Evolutionary conservation across 2,329 filamentous ascomycete genomes (phyloP), one percentile per base, ranked within the genome.

Genomic region (Penicillium sp.): DNA sequence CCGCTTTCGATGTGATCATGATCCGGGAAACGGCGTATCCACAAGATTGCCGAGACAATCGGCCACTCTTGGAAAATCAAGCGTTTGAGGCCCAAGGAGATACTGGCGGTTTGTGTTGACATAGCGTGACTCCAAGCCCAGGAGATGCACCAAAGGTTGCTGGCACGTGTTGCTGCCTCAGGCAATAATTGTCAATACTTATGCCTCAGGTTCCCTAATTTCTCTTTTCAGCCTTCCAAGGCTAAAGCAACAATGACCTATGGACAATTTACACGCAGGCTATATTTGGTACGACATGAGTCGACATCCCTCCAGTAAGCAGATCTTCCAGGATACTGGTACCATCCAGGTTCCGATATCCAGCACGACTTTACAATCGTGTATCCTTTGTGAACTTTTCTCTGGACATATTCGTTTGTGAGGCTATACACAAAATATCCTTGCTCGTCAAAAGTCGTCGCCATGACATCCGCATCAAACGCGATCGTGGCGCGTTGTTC

Each of bases 131-230:
- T 29, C 8, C 7, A 18, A 32, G 18, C 18, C 18, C 18, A 2
- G 18, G 18, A 21, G 16, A 31, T 15, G 16, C 23, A 7, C 46
- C 23, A 0, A 21, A 48, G 34, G 46, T 50, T 32, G n/a, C 31
- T 21, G 23, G 15, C 57, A 59, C 57, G 55, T 58, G 57, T 46
- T 52, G 10, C 8, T 52, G 51, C 55, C 55, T 52, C 25, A 57
- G 56, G 55, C 51, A 41, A n/a, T 8, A 21, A 3, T 8, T 3
- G 4, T 13, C 3, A 7, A 38, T 46, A 12, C 25, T 40, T 23
- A 0, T 42, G 51, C 51, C 51, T 54, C 12, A 54, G 29, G 45
- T 16, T n/a, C 3, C 13, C 0, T 2, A 6, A 15, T 21, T 23
- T 25, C 4, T 15, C 2, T n/a, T 7, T 35, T 25, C 31, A 8